Base-by-base conservation (phyloP, 2,329 filamentous ascomycete species). In the Alternaria postmessia region DNA sequence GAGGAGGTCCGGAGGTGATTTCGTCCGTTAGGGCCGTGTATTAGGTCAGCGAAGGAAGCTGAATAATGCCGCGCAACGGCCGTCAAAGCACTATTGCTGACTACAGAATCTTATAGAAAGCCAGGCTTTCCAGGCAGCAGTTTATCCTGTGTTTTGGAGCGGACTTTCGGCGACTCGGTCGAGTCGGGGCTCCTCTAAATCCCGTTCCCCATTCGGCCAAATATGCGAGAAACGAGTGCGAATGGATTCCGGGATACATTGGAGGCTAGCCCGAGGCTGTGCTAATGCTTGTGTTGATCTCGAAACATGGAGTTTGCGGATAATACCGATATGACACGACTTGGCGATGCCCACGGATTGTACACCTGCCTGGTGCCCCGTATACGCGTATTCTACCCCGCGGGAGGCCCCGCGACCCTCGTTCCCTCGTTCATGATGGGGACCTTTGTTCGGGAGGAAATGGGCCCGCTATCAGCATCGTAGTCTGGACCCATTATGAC, bases 21-120 rank as follows among this genome's bases (percentile, higher is more conserved):
- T 64, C 59, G 63, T 66, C 63, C 65, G 63, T 34, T 48, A 56
- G 22, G 22, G 18, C 53, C 48, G 54, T 49, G 59, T 53, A 52
- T 64, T 61, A 64, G 54, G 59, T 66, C 61, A 66, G 63, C 63
- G 30, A 9, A 18, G 11, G 42, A 49, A 56, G 61, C 54, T 61
- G 61, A 65, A 39, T 57, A 64, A 66, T 58, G 43, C 49, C 51
- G 51, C 30, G 30, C 32, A 39, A 62, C 24, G 18, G 32, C 47
- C 51, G 16, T 42, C 39, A 57, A 54, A 24, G 48, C 57, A 59
- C 38, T 54, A 62, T 60, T 48, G 62, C 55, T 60, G 49, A 61
- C 51, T 24, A 26, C 44, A 54, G 52, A 61, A 56, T 42, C 54
- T 57, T 62, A 66, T 65, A 67, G 34, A 52, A 51, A 38, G 38